These are phyloP conservation scores for Phytophthora hibernalis DNA, from an alignment of 352 stramenopile species.

Conservation along the genomic window DNA sequence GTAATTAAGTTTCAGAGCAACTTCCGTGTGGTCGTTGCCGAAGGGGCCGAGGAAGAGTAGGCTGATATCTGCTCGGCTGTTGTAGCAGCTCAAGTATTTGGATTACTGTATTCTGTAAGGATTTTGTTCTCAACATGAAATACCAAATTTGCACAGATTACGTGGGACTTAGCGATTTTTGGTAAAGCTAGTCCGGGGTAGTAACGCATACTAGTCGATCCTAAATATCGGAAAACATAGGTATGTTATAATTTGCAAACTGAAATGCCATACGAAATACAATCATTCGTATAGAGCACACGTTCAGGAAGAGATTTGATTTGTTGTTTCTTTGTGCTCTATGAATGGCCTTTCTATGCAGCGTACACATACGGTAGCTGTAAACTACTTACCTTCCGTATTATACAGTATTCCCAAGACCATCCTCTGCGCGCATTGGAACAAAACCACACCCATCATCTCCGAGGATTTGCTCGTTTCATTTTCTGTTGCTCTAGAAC, in stretches of 20 bases:
- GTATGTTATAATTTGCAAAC: no score
- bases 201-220: no score
- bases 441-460: not conserved
- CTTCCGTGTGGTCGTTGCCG: not conserved
- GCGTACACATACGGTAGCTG: not conserved
- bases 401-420: not conserved
- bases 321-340: no score
- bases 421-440: not conserved
- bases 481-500: constrained; percentile 13
- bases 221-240: no score
- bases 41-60: not conserved
- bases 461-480: constrained; percentile 1
- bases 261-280: no score
- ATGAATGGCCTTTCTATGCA: no score
- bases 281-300: no score
- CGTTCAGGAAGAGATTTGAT: no score
- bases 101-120: no score
- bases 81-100: not conserved
- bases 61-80: not conserved
- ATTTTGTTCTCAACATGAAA: no score
- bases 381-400: not conserved
- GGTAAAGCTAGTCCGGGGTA: no score
- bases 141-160: not conserved
- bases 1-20: constrained; percentile 2
- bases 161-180: no score